These are phyloP conservation scores for Aspergillus transmontanensis DNA, from an alignment of 2,329 filamentous ascomycete genomes.

Conservation along the genomic window DNA sequence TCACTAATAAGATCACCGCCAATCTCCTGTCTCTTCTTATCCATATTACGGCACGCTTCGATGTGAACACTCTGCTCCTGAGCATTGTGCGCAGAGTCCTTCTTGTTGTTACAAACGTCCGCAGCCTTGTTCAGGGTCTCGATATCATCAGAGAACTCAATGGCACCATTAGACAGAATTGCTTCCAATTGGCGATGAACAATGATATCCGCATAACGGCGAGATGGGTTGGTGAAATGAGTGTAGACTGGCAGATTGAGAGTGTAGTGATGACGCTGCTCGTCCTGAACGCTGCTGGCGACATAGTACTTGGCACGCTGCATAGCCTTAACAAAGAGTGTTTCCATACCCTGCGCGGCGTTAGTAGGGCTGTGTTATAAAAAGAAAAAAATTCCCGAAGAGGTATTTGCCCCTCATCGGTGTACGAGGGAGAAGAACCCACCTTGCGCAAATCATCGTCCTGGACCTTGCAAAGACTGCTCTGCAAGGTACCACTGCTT, in stretches of 20 bases:
- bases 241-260: constrained; percentile 93
- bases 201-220: constrained; percentile 91
- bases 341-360: constrained; percentile 79
- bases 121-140: constrained; percentile 89
- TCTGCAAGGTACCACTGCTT: constrained; percentile 88
- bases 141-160: constrained; percentile 86
- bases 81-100: constrained; percentile 94
- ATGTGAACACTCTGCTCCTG: constrained; percentile 99
- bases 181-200: constrained; percentile 94
- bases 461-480: constrained; percentile 90
- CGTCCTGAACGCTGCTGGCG: constrained; percentile 73
- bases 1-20: constrained; percentile 93
- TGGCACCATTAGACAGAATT: constrained; percentile 75
- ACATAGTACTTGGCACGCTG: constrained; percentile 94
- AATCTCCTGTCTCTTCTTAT: constrained; percentile 81
- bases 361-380: not conserved
- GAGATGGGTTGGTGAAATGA: constrained; percentile 93
- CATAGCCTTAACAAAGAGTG: constrained; percentile 91
- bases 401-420: not conserved
- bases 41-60: constrained; percentile 94
- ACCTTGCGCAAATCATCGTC: constrained; percentile 84
- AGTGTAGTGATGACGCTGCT: constrained; percentile 83
- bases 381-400: not conserved
- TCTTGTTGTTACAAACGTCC: constrained; percentile 97
- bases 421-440: constrained; percentile 17